phyloP scores from a whole-genome alignment of 345 rosid genomes.

The Bruguiera sexangula region DNA sequence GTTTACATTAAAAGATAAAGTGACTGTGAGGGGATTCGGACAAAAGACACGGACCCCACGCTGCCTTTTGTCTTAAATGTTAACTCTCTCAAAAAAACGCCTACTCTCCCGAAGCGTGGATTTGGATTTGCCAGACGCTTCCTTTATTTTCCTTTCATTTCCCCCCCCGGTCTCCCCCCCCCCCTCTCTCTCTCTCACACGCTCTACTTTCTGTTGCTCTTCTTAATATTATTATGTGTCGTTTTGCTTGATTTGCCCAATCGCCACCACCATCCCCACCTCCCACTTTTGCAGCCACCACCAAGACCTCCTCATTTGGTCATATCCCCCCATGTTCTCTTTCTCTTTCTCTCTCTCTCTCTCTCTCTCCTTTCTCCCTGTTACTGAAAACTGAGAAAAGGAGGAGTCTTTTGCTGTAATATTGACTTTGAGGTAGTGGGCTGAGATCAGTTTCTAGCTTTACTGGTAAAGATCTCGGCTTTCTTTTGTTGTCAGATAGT shows the following conservation, averaged over 20 bases:
- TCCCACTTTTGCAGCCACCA: too few relatives aligned
- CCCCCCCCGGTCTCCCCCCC: neutral
- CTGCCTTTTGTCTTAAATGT: constrained; percentile 1
- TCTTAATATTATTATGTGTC: too few relatives aligned
- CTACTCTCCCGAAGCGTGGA: neutral
- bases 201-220: neutral
- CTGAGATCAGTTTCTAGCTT: neutral
- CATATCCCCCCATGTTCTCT: neutral
- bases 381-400: too few relatives aligned
- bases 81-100: too few relatives aligned
- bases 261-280: neutral
- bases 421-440: constrained; percentile 6
- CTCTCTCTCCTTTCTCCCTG: too few relatives aligned
- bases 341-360: neutral
- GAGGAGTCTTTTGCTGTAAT: neutral
- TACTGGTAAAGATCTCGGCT: constrained; percentile 8
- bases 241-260: neutral
- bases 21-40: neutral
- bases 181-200: neutral
- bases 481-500: neutral
- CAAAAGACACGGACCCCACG: constrained; percentile 8
- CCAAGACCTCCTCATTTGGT: neutral
- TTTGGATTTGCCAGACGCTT: neutral
- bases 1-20: too few relatives aligned
- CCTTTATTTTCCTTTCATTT: neutral